Evolutionary conservation across 2,329 filamentous ascomycete genomes (phyloP).

Genomic region (Sarocladium brachiariae): DNA sequence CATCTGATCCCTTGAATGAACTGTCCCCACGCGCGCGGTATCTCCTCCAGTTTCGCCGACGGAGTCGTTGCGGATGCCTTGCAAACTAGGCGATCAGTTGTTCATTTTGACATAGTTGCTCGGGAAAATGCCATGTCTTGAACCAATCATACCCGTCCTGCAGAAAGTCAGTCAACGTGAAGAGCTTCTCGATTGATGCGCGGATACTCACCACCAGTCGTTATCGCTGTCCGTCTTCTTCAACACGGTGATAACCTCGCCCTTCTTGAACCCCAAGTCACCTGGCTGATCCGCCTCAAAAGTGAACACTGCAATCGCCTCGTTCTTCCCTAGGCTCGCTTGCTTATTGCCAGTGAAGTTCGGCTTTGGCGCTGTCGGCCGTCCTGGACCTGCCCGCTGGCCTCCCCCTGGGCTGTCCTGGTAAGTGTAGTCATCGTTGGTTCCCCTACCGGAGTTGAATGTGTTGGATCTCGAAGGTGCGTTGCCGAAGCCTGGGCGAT

Average conservation of each 20-base stretch:
- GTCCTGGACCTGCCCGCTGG: slow-evolving; percentile 49
- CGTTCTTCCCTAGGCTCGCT: slow-evolving; percentile 53
- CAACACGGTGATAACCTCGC: slow-evolving; percentile 87
- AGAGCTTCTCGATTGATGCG: no score
- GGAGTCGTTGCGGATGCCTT: no score
- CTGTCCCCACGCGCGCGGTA: no score
- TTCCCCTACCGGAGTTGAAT: slow-evolving; percentile 32
- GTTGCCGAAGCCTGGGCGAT: slow-evolving; percentile 38
- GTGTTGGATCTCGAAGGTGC: slow-evolving; percentile 45
- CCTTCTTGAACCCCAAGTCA: slow-evolving; percentile 94
- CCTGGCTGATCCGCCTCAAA: slow-evolving; percentile 93
- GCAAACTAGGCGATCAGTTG: slow-evolving; percentile 31
- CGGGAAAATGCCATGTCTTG: slow-evolving; percentile 85
- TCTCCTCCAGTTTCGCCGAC: no score
- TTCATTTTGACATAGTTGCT: slow-evolving; percentile 70
- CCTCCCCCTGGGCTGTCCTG: slow-evolving; percentile 34
- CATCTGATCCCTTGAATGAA: neutral
- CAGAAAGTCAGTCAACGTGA: slow-evolving; percentile 11
- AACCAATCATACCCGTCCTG: slow-evolving; percentile 83
- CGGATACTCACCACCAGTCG: slow-evolving; percentile 87
- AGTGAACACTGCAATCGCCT: slow-evolving; percentile 85
- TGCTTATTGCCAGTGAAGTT: slow-evolving; percentile 59
- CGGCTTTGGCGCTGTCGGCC: slow-evolving; percentile 85
- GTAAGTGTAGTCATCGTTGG: slow-evolving; percentile 46
- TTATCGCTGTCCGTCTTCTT: slow-evolving; percentile 92